Conservation (phyloP, 2,329 filamentous ascomycete genomes). For the Calonectria hawksworthii region DNA sequence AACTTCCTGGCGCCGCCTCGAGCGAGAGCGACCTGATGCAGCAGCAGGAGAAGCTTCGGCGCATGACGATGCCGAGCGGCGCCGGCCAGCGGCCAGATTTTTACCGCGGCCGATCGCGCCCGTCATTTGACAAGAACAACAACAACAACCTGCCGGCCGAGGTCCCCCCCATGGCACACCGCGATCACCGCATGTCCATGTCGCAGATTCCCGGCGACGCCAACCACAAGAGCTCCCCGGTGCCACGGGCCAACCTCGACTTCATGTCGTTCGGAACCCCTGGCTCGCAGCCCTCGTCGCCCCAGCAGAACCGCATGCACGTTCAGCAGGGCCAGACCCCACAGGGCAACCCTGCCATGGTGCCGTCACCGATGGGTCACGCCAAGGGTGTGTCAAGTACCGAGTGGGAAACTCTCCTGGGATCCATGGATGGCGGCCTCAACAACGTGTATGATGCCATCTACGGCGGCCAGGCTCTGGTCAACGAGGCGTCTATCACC, state of each 20-base stretch:
- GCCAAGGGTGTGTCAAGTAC: slow-evolving; percentile 68
- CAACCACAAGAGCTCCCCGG: slow-evolving; percentile 34
- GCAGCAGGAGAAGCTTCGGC: slow-evolving; percentile 70
- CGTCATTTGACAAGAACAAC: slow-evolving; percentile 63
- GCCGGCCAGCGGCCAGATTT: slow-evolving; percentile 53
- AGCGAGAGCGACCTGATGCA: slow-evolving; percentile 68
- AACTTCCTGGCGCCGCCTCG: slow-evolving; percentile 57
- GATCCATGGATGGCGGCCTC: slow-evolving; percentile 83
- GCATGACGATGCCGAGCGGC: slow-evolving; percentile 66
- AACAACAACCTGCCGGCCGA: slow-evolving; percentile 59
- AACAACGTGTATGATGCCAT: slow-evolving; percentile 89
- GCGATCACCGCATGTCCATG: slow-evolving; percentile 64
- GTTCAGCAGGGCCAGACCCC: slow-evolving; percentile 37
- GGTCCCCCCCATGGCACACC: slow-evolving; percentile 47
- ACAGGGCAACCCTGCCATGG: slow-evolving; percentile 47
- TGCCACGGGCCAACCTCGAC: slow-evolving; percentile 64
- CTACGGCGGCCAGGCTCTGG: slow-evolving; percentile 75
- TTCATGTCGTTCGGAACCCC: slow-evolving; percentile 68
- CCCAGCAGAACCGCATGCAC: slow-evolving; percentile 58
- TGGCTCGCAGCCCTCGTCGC: slow-evolving; percentile 65
- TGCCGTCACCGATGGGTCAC: slow-evolving; percentile 31
- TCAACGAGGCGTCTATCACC: slow-evolving; percentile 60
- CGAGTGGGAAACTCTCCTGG: slow-evolving; percentile 88
- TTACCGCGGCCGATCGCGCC: slow-evolving; percentile 58
- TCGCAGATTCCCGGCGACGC: slow-evolving; percentile 58